phyloP scores from a whole-genome alignment of 2,329 filamentous ascomycete genomes.

The Rasamsonia emersonii region DNA sequence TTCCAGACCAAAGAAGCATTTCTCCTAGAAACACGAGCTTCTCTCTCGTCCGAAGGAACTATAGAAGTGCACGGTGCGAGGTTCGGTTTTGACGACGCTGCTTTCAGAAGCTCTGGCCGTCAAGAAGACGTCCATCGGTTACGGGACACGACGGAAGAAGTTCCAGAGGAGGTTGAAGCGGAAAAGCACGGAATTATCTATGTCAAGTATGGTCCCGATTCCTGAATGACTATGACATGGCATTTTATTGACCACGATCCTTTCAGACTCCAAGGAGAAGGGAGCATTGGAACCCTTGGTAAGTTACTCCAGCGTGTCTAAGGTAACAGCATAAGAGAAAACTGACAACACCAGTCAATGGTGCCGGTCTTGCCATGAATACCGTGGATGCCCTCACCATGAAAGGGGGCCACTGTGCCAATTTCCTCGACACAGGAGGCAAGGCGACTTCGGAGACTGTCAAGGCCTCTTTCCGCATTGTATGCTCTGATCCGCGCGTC shows the following conservation, averaged over 20 bases:
- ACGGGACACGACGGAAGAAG: conserved; percentile 44
- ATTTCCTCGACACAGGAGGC: conserved; percentile 84
- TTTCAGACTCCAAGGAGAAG: conserved; percentile 37
- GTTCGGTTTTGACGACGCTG: conserved; percentile 63
- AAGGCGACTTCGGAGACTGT: conserved; percentile 80
- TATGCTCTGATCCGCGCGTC: conserved; percentile 63
- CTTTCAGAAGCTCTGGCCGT: conserved; percentile 53
- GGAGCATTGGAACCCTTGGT: conserved; percentile 65
- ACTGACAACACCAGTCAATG: conserved; percentile 55
- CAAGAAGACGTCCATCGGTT: conserved; percentile 53
- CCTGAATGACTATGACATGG: conserved; percentile 4
- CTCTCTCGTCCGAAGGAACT: conserved; percentile 30
- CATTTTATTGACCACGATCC: too few species aligned
- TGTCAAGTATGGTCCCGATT: conserved; percentile 44
- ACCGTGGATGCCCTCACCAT: conserved; percentile 70
- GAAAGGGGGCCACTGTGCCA: conserved; percentile 61
- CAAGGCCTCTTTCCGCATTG: conserved; percentile 63
- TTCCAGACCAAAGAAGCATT: conserved; percentile 60
- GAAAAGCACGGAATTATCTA: conserved; percentile 71
- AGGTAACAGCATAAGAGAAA: too few species aligned
- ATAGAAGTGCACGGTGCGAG: conserved; percentile 47
- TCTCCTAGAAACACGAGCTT: conserved; percentile 46
- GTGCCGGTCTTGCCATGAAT: conserved; percentile 84
- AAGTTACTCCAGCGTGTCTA: too few species aligned
- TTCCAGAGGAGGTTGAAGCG: conserved; percentile 51